These are phyloP conservation scores for Colletotrichum scovillei DNA, from an alignment of 2,329 filamentous ascomycete genomes.

Conservation along the genomic window DNA sequence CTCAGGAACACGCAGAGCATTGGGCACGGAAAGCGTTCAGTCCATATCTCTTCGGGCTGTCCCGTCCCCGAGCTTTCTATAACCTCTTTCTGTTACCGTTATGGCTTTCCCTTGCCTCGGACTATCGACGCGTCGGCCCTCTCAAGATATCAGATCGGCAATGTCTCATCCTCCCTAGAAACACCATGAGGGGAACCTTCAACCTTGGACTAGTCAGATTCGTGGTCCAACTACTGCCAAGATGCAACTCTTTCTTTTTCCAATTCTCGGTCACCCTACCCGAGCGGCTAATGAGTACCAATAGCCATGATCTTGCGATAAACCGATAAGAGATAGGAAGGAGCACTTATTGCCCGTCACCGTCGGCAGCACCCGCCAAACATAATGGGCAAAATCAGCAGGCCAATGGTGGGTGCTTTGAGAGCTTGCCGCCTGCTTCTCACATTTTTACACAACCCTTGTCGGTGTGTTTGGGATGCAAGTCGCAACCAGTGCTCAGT, in stretches of 20 bases:
- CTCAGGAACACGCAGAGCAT: not conserved
- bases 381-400: not conserved
- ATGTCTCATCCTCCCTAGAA: slow-evolving; percentile 24
- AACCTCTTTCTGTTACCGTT: not conserved
- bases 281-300: not conserved
- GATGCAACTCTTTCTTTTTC: not conserved
- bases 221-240: not conserved
- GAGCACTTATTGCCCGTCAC: not conserved
- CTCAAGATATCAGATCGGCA: slow-evolving; percentile 1
- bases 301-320: not conserved
- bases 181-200: not conserved
- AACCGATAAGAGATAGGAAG: not conserved
- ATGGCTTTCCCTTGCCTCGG: slow-evolving; percentile 24
- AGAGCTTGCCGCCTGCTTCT: not conserved
- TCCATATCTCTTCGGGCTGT: slow-evolving; percentile 7
- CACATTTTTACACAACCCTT: not conserved
- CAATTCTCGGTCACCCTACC: not conserved
- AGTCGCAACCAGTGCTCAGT: not conserved
- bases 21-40: not conserved
- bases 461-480: not conserved
- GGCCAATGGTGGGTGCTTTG: not conserved
- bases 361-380: not conserved
- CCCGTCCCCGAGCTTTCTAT: not conserved
- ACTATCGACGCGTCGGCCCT: slow-evolving; percentile 15
- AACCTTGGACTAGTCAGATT: not conserved